Evolutionary conservation across 2,329 filamentous ascomycete species (phyloP).

Genomic region (Epichloe sibirici): DNA sequence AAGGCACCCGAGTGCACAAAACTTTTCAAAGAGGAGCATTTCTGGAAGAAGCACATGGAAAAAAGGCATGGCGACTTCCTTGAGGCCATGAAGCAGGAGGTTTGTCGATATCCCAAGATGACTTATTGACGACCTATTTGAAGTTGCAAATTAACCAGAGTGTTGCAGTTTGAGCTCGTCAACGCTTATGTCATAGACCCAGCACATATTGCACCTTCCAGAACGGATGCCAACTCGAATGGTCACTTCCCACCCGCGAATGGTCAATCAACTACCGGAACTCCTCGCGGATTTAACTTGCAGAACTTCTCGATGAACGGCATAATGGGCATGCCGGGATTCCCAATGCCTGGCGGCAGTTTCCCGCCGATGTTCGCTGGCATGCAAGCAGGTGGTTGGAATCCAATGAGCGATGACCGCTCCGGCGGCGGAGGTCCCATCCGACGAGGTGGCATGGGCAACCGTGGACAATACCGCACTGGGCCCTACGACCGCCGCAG

Average conservation of each 20-base stretch:
- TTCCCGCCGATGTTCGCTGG: constrained; percentile 45
- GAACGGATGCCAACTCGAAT: constrained; percentile 89
- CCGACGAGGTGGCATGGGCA: constrained; percentile 48
- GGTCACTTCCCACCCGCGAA: constrained; percentile 82
- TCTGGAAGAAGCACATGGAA: constrained; percentile 96
- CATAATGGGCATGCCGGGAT: constrained; percentile 47
- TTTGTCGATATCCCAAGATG: constrained; percentile 39
- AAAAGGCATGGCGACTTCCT: constrained; percentile 90
- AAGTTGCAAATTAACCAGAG: constrained; percentile 7
- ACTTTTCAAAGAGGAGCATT: constrained; percentile 91
- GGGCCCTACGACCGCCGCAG: constrained; percentile 64
- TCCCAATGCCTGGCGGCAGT: constrained; percentile 37
- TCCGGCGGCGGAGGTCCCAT: constrained; percentile 50
- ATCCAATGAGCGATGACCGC: constrained; percentile 40
- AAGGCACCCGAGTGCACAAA: constrained; percentile 94
- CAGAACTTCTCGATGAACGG: constrained; percentile 53
- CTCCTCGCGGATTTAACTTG: constrained; percentile 83
- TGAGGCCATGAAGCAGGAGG: constrained; percentile 68
- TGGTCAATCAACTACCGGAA: constrained; percentile 65
- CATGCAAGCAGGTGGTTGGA: constrained; percentile 38
- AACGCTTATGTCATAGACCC: constrained; percentile 93
- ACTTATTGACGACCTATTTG: constrained; percentile 31
- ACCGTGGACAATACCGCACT: constrained; percentile 45
- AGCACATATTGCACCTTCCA: constrained; percentile 83
- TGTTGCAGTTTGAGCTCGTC: constrained; percentile 63